Percentiles rank a stretch among this genome's conserved stretches.
phyloP scores from a whole-genome alignment of 768 basidiomycete genomes.

The Kwoniella sp. region DNA sequence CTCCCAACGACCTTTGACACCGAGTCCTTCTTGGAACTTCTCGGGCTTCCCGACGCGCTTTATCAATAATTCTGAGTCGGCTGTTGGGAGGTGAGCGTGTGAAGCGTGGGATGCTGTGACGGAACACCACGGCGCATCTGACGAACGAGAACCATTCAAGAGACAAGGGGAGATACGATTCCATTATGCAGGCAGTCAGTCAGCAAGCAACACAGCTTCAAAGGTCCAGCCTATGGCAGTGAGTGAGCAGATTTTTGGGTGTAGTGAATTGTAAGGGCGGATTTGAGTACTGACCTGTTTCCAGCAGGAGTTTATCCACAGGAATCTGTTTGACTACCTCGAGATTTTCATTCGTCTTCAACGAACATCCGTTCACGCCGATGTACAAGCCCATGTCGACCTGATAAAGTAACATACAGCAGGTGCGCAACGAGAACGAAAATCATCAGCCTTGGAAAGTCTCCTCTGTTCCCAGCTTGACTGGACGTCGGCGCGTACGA shows the following conservation, averaged over 20 bases:
- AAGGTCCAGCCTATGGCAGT: no score
- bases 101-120: constrained; percentile 52
- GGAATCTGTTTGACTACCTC: constrained; percentile 64
- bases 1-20: constrained; percentile 78
- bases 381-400: constrained; percentile 74
- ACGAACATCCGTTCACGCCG: constrained; percentile 73
- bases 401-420: constrained; percentile 55
- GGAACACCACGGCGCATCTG: constrained; percentile 55
- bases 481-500: no score
- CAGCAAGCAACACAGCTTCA: no score
- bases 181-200: neutral
- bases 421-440: neutral
- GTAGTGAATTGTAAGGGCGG: neutral
- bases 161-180: no score
- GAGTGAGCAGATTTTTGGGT: no score
- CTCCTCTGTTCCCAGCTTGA: no score
- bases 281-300: constrained; percentile 64
- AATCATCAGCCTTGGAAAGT: neutral
- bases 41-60: constrained; percentile 59
- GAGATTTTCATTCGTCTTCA: constrained; percentile 73
- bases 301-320: constrained; percentile 67
- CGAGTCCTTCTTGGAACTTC: constrained; percentile 63
- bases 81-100: constrained; percentile 29
- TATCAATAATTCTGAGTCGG: constrained; percentile 27
- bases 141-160: no score